These are phyloP conservation scores for Pichia cactophila DNA, from an alignment of 1,139 yeast species.

Conservation along the genomic window DNA sequence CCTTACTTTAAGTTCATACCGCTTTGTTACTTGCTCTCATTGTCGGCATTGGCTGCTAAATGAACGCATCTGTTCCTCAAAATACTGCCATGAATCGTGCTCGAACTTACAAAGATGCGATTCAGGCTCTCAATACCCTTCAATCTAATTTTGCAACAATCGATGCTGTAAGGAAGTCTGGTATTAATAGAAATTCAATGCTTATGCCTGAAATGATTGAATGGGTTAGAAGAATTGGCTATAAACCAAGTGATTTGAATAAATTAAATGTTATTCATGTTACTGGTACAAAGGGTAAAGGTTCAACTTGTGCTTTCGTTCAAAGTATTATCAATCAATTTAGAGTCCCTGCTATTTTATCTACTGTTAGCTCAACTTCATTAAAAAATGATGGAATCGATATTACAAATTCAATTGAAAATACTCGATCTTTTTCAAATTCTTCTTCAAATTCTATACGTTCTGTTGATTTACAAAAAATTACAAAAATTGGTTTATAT, in stretches of 20 bases:
- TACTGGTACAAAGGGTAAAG: conserved; percentile 98
- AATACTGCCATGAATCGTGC: conserved; percentile 18
- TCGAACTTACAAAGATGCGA: conserved; percentile 53
- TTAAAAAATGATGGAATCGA: neutral
- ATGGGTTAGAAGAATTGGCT: conserved; percentile 85
- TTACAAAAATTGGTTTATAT: conserved; percentile 72
- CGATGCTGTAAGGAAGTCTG: conserved; percentile 71
- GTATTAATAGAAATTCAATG: conserved; percentile 50
- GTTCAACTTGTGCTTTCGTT: conserved; percentile 93
- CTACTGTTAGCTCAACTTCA: conserved; percentile 2
- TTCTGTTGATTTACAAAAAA: conserved; percentile 16
- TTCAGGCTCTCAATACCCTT: conserved; percentile 71
- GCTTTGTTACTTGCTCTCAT: neutral
- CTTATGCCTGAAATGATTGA: conserved; percentile 85
- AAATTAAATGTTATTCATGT: conserved; percentile 76
- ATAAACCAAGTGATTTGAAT: conserved; percentile 61
- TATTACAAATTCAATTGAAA: neutral
- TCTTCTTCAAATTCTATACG: conserved; percentile 4
- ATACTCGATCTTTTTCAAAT: conserved; percentile 7
- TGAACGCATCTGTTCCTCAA: neutral
- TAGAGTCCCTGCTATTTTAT: conserved; percentile 16
- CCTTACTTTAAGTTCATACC: neutral
- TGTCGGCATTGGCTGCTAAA: conserved; percentile 1
- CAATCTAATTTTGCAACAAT: conserved; percentile 90
- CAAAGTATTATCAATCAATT: conserved; percentile 73